Evolutionary conservation across 345 rosid species (phyloP).

Genomic region (Salix dunnii): DNA sequence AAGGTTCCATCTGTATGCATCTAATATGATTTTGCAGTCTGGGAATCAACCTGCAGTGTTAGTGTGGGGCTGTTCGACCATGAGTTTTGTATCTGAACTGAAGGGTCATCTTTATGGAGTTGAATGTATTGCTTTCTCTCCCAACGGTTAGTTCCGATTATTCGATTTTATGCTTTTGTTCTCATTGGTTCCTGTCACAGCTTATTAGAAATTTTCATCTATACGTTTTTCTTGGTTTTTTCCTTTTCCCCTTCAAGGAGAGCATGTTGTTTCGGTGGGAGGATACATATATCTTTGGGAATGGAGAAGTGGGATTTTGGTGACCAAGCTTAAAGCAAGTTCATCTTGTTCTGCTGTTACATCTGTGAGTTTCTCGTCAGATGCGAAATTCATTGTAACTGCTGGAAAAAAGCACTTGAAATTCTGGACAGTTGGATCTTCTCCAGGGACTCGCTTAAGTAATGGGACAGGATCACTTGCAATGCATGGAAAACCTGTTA

Average conservation of each 20-base stretch:
- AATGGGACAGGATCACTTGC: constrained; percentile 36
- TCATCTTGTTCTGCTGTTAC: constrained; percentile 52
- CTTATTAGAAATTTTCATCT: neutral
- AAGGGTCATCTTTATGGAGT: constrained; percentile 73
- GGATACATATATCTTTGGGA: constrained; percentile 84
- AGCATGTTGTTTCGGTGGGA: constrained; percentile 70
- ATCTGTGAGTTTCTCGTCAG: constrained; percentile 62
- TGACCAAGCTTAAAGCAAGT: constrained; percentile 68
- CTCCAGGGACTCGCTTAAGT: constrained; percentile 48
- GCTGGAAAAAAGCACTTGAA: constrained; percentile 82
- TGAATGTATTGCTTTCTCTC: constrained; percentile 74
- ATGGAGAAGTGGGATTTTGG: constrained; percentile 53
- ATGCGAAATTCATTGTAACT: constrained; percentile 60
- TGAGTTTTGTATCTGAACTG: constrained; percentile 55
- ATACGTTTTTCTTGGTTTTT: neutral
- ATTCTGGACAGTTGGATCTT: constrained; percentile 59
- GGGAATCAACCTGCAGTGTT: constrained; percentile 72
- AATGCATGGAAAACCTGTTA: constrained; percentile 53
- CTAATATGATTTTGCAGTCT: constrained; percentile 48
- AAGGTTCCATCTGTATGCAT: constrained; percentile 3
- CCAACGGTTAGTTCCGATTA: constrained; percentile 53
- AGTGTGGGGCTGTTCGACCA: constrained; percentile 59
- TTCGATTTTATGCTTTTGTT: neutral
- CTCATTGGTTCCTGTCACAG: neutral
- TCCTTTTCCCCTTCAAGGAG: constrained; percentile 38